Evolutionary conservation across 805 yeast genomes (phyloP).

Genomic region (Scheffersomyces coipomensis): DNA sequence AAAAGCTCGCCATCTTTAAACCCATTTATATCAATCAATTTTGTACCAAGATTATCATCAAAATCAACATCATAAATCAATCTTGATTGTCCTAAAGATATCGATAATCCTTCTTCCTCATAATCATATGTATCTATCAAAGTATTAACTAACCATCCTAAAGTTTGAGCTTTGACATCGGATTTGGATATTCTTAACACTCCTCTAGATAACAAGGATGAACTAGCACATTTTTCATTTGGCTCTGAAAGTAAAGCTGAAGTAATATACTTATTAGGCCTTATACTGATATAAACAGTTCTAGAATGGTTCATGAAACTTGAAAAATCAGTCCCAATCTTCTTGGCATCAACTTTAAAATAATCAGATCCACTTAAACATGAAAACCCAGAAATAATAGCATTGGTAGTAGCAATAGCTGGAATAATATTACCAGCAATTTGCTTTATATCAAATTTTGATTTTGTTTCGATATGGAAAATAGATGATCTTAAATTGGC

Average conservation of each 20-base stretch:
- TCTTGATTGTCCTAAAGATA: conserved; percentile 57
- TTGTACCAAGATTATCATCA: conserved; percentile 64
- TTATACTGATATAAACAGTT: conserved; percentile 38
- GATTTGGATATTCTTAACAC: conserved; percentile 34
- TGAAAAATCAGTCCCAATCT: conserved; percentile 29
- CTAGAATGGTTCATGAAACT: conserved; percentile 17
- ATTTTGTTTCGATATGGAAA: conserved; percentile 66
- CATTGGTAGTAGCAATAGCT: conserved; percentile 97
- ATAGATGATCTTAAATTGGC: conserved; percentile 73
- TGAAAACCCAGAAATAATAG: conserved; percentile 88
- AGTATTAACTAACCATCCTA: conserved; percentile 52
- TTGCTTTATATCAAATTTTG: conserved; percentile 86
- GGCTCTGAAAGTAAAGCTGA: conserved; percentile 61
- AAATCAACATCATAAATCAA: conserved; percentile 84
- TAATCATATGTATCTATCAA: conserved; percentile 53
- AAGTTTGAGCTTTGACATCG: conserved; percentile 25
- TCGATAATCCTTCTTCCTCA: conserved; percentile 48
- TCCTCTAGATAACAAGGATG: conserved; percentile 55
- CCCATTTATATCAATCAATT: conserved; percentile 50
- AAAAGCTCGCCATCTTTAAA: conserved; percentile 61
- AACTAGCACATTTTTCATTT: conserved; percentile 70
- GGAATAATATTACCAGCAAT: conserved; percentile 98
- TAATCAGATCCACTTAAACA: conserved; percentile 66
- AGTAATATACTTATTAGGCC: conserved; percentile 63
- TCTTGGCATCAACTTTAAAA: conserved; percentile 25